Conservation (phyloP, 805 yeast species). For the Saccharomycopsis sp. region DNA sequence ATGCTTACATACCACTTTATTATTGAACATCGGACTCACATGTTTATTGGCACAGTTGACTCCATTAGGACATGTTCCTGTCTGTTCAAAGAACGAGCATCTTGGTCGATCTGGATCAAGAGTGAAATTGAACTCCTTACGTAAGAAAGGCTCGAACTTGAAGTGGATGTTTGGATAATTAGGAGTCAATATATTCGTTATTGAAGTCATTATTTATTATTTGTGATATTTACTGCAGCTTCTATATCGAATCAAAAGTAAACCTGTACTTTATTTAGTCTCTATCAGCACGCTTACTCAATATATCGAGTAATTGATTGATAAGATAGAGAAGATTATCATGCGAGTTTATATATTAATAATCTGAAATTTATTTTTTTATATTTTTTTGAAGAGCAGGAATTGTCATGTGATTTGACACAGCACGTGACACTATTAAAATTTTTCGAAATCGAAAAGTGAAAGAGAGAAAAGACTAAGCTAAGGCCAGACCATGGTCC, state of each 20-base stretch:
- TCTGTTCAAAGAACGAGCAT: slow-evolving; percentile 64
- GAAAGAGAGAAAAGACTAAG: not conserved
- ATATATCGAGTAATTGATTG: not conserved
- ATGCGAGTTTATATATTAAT: not conserved
- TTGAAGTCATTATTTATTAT: not conserved
- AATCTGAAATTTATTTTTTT: not conserved
- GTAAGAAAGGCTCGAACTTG: slow-evolving; percentile 77
- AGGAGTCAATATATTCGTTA: slow-evolving; percentile 19
- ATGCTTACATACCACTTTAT: slow-evolving; percentile 89
- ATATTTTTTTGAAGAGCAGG: too few species aligned
- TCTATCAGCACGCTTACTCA: not conserved
- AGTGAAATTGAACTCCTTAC: slow-evolving; percentile 74
- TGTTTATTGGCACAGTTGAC: slow-evolving; percentile 83
- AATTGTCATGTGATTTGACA: not conserved
- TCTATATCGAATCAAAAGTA: not conserved
- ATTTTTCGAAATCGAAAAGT: not conserved
- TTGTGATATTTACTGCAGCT: too few species aligned
- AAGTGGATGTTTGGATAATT: slow-evolving; percentile 33
- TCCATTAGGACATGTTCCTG: slow-evolving; percentile 77
- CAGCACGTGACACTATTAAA: not conserved
- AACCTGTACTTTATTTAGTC: not conserved
- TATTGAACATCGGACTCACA: slow-evolving; percentile 55
- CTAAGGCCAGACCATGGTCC: too few species aligned
- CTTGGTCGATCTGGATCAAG: slow-evolving; percentile 85
- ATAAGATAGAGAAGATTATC: not conserved